Conservation (phyloP, 208 protist species). For the Trypanosoma theileri region DNA sequence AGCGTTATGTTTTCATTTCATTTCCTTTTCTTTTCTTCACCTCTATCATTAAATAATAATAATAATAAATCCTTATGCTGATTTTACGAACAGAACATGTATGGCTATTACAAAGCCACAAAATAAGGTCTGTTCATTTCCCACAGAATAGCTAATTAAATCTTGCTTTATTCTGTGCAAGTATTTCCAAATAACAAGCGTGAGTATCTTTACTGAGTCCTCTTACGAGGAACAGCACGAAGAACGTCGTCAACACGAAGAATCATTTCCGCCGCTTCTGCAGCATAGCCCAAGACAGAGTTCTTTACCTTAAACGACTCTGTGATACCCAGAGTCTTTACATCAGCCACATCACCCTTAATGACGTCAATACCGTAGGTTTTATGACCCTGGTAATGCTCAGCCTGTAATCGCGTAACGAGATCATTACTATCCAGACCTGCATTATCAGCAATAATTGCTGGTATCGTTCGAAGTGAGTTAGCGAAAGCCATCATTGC, state of each 20-base stretch:
- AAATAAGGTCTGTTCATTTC: not conserved
- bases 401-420: conserved; percentile 93
- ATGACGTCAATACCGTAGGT: conserved; percentile 94
- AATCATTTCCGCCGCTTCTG: conserved; percentile 99
- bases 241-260: conserved; percentile 99
- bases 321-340: conserved; percentile 95
- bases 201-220: conserved; percentile 48
- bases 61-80: not conserved
- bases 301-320: conserved; percentile 98
- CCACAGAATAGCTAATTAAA: not conserved
- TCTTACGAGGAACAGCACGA: conserved; percentile 91
- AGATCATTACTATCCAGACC: conserved; percentile 97
- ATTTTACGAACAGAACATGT: too few relatives aligned
- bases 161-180: not conserved
- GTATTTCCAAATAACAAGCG: not conserved
- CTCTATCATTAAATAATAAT: conserved; percentile 1
- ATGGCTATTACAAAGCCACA: not conserved
- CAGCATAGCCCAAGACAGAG: conserved; percentile 95
- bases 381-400: conserved; percentile 62
- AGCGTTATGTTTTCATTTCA: not conserved
- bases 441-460: conserved; percentile 98
- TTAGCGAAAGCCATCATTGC: conserved; percentile 97
- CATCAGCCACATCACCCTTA: conserved; percentile 94
- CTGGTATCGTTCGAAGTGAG: conserved; percentile 95
- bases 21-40: conserved; percentile 14